Percentiles rank a stretch among this genome's conserved stretches.
Evolutionary conservation across 805 yeast genomes (phyloP).

Genomic region (Wickerhamiella spandovensis): DNA sequence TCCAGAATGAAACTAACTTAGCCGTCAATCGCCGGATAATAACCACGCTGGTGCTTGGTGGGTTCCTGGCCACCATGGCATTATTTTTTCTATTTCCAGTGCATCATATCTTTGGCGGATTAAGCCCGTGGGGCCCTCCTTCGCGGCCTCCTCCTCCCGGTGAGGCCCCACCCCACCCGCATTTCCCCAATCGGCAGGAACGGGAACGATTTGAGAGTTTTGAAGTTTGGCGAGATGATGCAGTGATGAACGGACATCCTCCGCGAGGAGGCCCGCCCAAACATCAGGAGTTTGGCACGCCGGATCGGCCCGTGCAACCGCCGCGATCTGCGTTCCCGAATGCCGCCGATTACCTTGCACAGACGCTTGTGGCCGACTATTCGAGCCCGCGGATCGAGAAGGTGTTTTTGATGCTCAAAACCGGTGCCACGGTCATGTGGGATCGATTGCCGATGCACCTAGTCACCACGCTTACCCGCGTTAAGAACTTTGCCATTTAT

Average conservation of each 20-base stretch:
- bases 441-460: conserved; percentile 27
- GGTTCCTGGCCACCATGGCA: not conserved
- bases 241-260: not conserved
- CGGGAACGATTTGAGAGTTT: conserved; percentile 5
- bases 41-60: not conserved
- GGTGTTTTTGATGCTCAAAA: conserved; percentile 26
- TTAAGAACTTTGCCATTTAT: conserved; percentile 26
- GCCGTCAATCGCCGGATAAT: not conserved
- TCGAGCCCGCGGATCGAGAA: conserved; percentile 5
- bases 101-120: not conserved
- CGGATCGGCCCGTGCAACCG: not conserved
- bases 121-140: not conserved
- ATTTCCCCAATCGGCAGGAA: not conserved
- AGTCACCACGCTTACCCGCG: conserved; percentile 24
- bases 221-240: conserved; percentile 6
- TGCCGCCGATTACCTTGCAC: not conserved
- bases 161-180: not conserved
- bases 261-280: not conserved
- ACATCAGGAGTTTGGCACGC: not conserved
- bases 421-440: conserved; percentile 28
- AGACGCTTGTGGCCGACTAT: conserved; percentile 1
- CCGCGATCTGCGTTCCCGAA: not conserved
- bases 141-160: not conserved
- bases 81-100: not conserved
- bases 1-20: not conserved